Percentiles rank a stretch among this genome's conserved stretches.
Conservation (phyloP, 2,329 filamentous ascomycete genomes). For the Chaetomiaceae sp. region DNA sequence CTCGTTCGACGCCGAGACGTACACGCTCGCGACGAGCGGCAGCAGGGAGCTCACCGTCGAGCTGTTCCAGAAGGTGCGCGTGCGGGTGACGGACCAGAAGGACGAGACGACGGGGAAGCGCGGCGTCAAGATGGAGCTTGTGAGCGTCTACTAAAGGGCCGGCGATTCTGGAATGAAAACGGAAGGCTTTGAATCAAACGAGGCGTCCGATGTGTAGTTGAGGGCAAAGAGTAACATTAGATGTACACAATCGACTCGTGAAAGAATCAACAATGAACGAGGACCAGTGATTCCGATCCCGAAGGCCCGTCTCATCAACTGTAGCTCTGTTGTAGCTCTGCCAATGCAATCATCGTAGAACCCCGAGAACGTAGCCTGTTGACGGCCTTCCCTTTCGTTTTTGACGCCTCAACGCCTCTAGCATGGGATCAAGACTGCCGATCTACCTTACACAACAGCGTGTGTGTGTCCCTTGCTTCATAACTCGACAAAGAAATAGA, state of each 20-base stretch:
- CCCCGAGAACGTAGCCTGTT: background rate
- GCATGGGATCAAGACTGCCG: background rate
- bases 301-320: too few relatives aligned
- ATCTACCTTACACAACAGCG: too few relatives aligned
- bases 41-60: constrained; percentile 58
- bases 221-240: too few relatives aligned
- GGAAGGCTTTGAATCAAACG: too few relatives aligned
- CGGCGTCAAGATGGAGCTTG: constrained; percentile 70
- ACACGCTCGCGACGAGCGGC: constrained; percentile 60
- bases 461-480: too few relatives aligned
- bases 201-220: too few relatives aligned
- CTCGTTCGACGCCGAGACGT: constrained; percentile 79
- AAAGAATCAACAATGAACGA: background rate
- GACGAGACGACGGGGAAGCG: constrained; percentile 96
- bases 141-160: constrained; percentile 28
- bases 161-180: too few relatives aligned
- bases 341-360: too few relatives aligned
- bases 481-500: too few relatives aligned
- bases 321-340: too few relatives aligned
- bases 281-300: too few relatives aligned
- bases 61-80: constrained; percentile 85
- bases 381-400: constrained; percentile 4
- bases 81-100: constrained; percentile 85
- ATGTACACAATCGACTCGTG: too few relatives aligned
- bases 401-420: constrained; percentile 16